Conservation (phyloP, 805 yeast genomes). For the Ogataea henricii region DNA sequence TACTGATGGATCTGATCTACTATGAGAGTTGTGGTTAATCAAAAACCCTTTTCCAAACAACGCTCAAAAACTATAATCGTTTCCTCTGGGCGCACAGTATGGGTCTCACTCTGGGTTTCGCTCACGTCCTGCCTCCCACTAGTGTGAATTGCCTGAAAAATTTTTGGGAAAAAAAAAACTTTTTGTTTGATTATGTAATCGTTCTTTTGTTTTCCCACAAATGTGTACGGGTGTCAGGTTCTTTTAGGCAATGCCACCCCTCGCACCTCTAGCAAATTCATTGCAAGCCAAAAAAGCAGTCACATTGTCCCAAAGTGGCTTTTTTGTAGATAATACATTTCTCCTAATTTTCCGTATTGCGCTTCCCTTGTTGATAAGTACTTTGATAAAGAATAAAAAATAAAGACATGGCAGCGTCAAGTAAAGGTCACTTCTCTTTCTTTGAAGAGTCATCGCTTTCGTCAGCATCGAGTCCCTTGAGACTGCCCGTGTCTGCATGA, state of each 20-base stretch:
- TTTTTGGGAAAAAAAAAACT: conserved; percentile 7
- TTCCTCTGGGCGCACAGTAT: conserved; percentile 2
- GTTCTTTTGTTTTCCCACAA: background rate
- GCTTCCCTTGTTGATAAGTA: background rate
- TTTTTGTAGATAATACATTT: conserved; percentile 12
- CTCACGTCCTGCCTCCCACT: background rate
- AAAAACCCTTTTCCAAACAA: no score
- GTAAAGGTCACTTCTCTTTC: background rate
- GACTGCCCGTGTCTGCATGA: background rate
- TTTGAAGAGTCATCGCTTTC: background rate
- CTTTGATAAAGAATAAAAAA: background rate
- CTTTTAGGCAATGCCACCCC: background rate
- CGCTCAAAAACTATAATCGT: background rate
- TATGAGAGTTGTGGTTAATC: background rate
- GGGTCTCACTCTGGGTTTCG: background rate
- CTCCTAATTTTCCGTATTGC: background rate
- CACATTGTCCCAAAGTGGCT: conserved; percentile 17
- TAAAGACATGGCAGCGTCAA: background rate
- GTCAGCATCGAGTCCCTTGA: background rate
- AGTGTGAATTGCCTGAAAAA: conserved; percentile 2
- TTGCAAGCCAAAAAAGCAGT: conserved; percentile 13
- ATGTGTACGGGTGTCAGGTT: conserved; percentile 1
- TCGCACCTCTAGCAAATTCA: background rate
- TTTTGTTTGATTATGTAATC: conserved; percentile 8
- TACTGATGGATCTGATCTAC: background rate